These are phyloP conservation scores for Thyridium curvatum DNA, from an alignment of 2,329 filamentous ascomycete genomes.

Conservation along the genomic window DNA sequence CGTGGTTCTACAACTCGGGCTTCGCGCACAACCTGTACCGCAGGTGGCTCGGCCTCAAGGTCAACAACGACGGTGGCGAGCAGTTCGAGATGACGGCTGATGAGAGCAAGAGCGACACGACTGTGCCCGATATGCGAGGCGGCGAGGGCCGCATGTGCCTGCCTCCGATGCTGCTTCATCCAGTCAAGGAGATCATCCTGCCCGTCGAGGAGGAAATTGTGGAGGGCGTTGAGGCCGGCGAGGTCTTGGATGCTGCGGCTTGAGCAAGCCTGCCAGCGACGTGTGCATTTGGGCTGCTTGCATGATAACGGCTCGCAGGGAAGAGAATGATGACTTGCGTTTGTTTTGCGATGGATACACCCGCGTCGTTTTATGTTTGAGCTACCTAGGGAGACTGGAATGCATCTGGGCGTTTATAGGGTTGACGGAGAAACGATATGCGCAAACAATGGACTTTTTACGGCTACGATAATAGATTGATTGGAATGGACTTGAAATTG, in stretches of 20 bases:
- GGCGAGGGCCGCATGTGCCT: constrained; percentile 86
- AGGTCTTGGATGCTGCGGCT: constrained; percentile 40
- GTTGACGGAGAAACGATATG: too few relatives aligned
- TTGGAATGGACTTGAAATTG: too few relatives aligned
- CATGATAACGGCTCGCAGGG: too few relatives aligned
- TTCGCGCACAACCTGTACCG: constrained; percentile 79
- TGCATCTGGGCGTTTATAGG: too few relatives aligned
- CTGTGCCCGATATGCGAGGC: constrained; percentile 48
- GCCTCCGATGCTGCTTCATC: constrained; percentile 83
- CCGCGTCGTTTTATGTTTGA: too few relatives aligned
- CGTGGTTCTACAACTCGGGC: constrained; percentile 86
- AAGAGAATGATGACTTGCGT: too few relatives aligned
- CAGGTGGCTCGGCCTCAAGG: constrained; percentile 77
- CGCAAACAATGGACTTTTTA: too few relatives aligned
- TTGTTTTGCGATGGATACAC: too few relatives aligned
- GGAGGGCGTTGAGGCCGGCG: constrained; percentile 37
- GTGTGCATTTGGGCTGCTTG: too few relatives aligned
- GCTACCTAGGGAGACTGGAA: too few relatives aligned
- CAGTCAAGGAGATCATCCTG: constrained; percentile 70
- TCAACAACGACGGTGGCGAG: constrained; percentile 73
- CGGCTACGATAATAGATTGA: too few relatives aligned
- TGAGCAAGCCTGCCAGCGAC: too few relatives aligned
- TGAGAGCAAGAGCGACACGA: constrained; percentile 39
- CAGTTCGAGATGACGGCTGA: constrained; percentile 61
- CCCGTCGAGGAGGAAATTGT: constrained; percentile 52